These are phyloP conservation scores for Coprinopsis marcescibilis DNA, from an alignment of 768 basidiomycete genomes.

Conservation along the genomic window DNA sequence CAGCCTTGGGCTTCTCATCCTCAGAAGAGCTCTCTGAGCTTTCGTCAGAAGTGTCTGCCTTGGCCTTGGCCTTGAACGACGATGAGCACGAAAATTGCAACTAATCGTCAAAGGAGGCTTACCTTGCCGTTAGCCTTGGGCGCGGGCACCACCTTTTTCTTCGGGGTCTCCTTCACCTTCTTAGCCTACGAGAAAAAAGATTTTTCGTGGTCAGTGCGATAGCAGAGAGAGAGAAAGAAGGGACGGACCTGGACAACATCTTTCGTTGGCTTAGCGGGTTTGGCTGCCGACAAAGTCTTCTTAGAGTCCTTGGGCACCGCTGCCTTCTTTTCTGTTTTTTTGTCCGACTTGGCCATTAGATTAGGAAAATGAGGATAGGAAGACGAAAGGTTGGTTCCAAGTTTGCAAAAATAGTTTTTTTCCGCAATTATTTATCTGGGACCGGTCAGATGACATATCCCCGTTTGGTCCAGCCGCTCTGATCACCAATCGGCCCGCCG, in stretches of 20 bases:
- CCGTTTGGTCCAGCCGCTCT: not conserved
- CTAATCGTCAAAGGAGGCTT: not conserved
- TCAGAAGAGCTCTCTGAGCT: constrained; percentile 41
- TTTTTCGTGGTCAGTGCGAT: no score
- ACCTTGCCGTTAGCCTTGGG: constrained; percentile 11
- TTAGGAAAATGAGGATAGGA: constrained; percentile 15
- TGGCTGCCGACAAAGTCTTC: no score
- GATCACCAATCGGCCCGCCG: no score
- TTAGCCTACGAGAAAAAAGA: no score
- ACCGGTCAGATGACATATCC: constrained; percentile 21
- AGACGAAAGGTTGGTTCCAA: constrained; percentile 23
- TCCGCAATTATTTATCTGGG: constrained; percentile 25
- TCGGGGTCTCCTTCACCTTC: no score
- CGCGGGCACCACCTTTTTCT: constrained; percentile 22
- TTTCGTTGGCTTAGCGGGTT: no score
- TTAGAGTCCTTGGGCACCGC: constrained; percentile 18
- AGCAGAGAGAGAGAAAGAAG: no score
- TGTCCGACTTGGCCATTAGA: constrained; percentile 44
- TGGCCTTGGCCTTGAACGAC: constrained; percentile 18
- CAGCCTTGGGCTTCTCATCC: constrained; percentile 54
- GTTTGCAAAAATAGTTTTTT: constrained; percentile 9
- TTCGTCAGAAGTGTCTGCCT: constrained; percentile 34
- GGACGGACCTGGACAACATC: no score
- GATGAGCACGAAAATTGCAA: not conserved
- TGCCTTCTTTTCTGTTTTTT: constrained; percentile 38